Evolutionary conservation across 2,329 filamentous ascomycete genomes (phyloP).

Genomic region (Waltergamsia citrina): DNA sequence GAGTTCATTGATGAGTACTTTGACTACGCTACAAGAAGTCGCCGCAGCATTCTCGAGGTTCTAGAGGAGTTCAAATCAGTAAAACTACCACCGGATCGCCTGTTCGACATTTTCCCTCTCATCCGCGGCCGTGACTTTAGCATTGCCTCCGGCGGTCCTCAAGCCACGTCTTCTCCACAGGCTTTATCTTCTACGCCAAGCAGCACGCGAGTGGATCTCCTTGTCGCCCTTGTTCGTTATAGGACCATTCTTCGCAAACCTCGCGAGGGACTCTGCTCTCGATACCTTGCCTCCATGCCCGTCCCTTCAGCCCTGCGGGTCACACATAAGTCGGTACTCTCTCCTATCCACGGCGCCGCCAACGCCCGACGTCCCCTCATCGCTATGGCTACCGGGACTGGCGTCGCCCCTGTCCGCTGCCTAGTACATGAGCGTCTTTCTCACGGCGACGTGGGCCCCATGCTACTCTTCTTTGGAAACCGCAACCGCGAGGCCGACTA

Average conservation of each 20-base stretch:
- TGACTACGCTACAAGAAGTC: conserved; percentile 87
- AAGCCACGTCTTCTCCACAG: conserved; percentile 18
- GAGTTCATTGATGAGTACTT: conserved; percentile 84
- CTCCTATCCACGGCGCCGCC: conserved; percentile 27
- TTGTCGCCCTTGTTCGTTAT: conserved; percentile 87
- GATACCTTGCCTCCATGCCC: conserved; percentile 63
- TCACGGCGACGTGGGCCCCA: conserved; percentile 17
- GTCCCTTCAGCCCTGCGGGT: conserved; percentile 51
- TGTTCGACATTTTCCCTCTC: conserved; percentile 65
- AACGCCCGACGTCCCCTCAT: conserved; percentile 49
- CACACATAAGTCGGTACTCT: conserved; percentile 39
- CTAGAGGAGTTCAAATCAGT: conserved; percentile 84
- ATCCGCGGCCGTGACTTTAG: conserved; percentile 91
- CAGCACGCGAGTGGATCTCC: conserved; percentile 53
- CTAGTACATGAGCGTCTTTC: conserved; percentile 65
- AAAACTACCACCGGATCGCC: conserved; percentile 65
- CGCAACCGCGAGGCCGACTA: conserved; percentile 68
- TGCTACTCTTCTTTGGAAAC: conserved; percentile 74
- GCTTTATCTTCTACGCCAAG: conserved; percentile 7
- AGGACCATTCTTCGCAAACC: conserved; percentile 77
- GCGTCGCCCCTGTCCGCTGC: conserved; percentile 74
- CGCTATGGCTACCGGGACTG: conserved; percentile 77
- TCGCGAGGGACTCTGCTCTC: conserved; percentile 80
- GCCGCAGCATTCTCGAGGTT: conserved; percentile 85
- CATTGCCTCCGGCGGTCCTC: conserved; percentile 63